phyloP scores from a whole-genome alignment of 192 early-diverging fungal species.

The Gryganskiella cystojenkinii region DNA sequence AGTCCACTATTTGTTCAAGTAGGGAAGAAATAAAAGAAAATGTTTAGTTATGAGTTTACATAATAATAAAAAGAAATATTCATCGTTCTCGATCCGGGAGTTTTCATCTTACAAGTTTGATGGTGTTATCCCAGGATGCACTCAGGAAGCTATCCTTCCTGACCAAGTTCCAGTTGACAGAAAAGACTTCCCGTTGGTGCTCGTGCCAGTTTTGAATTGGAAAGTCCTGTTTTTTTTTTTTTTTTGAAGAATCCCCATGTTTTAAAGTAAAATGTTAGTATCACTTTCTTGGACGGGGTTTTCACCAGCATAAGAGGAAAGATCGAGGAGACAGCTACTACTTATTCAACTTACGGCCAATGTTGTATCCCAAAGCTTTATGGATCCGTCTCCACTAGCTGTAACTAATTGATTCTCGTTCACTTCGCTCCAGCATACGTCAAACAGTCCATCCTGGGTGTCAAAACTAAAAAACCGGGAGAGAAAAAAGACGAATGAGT shows the following conservation, averaged over 20 bases:
- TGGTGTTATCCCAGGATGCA: constrained; percentile 95
- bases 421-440: constrained; percentile 93
- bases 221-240: constrained; percentile 65
- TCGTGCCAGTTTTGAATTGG: constrained; percentile 94
- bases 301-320: neutral
- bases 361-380: constrained; percentile 95
- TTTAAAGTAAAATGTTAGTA: too few species aligned
- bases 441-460: constrained; percentile 97
- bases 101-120: constrained; percentile 78
- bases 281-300: too few species aligned
- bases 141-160: constrained; percentile 90
- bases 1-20: constrained; percentile 75
- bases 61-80: neutral
- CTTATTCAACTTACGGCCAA: constrained; percentile 70
- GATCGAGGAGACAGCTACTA: neutral
- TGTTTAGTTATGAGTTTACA: neutral
- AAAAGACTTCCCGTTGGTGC: constrained; percentile 93
- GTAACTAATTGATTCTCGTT: constrained; percentile 96
- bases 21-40: neutral
- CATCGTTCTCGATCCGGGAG: neutral
- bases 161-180: constrained; percentile 94
- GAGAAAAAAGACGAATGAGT: neutral
- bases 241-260: neutral
- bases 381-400: constrained; percentile 92
- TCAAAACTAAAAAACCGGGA: constrained; percentile 74